Evolutionary conservation across 2,329 filamentous ascomycete species (phyloP).

Genomic region (Sporothrix pseudoabietina): DNA sequence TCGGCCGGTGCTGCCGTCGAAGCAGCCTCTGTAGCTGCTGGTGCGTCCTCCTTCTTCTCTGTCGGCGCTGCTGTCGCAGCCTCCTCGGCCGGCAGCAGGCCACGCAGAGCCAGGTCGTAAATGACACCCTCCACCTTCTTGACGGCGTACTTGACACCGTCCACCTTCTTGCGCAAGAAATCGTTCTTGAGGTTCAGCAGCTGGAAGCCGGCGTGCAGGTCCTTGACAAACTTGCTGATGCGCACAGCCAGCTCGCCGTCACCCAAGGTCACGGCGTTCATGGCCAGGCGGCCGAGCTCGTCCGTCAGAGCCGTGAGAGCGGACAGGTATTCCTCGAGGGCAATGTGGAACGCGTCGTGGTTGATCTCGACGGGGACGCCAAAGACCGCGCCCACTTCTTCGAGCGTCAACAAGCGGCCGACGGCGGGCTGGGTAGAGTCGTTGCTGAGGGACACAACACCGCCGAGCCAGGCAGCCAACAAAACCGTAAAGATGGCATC

Average conservation of each 20-base stretch:
- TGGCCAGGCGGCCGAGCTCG: conserved; percentile 85
- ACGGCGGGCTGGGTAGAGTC: conserved; percentile 48
- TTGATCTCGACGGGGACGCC: conserved; percentile 90
- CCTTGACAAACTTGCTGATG: conserved; percentile 91
- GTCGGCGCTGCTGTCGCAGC: conserved; percentile 28
- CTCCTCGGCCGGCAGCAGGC: conserved; percentile 63
- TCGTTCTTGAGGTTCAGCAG: conserved; percentile 98
- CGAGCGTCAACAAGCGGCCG: conserved; percentile 77
- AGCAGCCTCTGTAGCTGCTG: not conserved
- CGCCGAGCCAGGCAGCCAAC: conserved; percentile 75
- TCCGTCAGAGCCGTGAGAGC: conserved; percentile 84
- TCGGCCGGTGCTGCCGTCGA: not conserved
- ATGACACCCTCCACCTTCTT: conserved; percentile 99
- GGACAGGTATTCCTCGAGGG: conserved; percentile 95
- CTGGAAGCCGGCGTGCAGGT: conserved; percentile 94
- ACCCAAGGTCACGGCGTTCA: conserved; percentile 90
- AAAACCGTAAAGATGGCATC: conserved; percentile 66
- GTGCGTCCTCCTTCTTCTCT: not conserved
- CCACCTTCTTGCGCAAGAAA: conserved; percentile 79
- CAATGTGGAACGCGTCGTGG: conserved; percentile 87
- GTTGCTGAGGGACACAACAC: conserved; percentile 40
- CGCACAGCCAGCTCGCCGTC: conserved; percentile 83
- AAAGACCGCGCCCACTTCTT: conserved; percentile 79
- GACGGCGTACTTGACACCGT: conserved; percentile 94
- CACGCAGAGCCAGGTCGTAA: conserved; percentile 88